Percentiles rank a stretch among this genome's conserved stretches.
phyloP scores from a whole-genome alignment of 768 basidiomycete species.

The Boletus sensibilis region DNA sequence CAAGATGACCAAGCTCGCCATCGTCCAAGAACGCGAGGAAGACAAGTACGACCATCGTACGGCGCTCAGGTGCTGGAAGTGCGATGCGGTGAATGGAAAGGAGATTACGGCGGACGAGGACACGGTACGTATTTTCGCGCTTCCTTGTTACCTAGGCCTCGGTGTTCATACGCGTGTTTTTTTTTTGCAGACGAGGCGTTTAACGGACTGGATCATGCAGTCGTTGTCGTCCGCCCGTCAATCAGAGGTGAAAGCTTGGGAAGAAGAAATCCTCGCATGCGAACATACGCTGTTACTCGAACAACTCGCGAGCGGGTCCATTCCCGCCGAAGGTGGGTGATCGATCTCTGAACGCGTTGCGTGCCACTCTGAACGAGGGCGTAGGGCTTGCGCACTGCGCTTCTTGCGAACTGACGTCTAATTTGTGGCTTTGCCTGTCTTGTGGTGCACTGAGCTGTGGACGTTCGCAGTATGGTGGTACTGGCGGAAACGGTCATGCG shows the following conservation, averaged over 20 bases:
- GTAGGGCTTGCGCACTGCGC: conserved; percentile 79
- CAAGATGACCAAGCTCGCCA: conserved; percentile 88
- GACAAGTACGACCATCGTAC: conserved; percentile 79
- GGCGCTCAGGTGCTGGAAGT: conserved; percentile 73
- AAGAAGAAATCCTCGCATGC: conserved; percentile 88
- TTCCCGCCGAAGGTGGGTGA: conserved; percentile 27
- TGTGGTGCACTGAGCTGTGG: conserved; percentile 93
- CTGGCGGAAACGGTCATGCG: conserved; percentile 88
- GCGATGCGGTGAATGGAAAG: conserved; percentile 50
- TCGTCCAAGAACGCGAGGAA: conserved; percentile 81
- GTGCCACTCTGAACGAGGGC: background rate
- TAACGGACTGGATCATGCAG: conserved; percentile 69
- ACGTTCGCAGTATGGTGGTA: conserved; percentile 75
- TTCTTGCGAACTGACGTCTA: conserved; percentile 82
- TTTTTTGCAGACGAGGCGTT: conserved; percentile 44
- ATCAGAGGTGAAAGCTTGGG: conserved; percentile 96
- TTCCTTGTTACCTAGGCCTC: background rate
- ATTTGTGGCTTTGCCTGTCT: conserved; percentile 92
- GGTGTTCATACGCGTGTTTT: background rate
- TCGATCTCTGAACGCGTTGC: background rate
- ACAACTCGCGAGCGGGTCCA: conserved; percentile 37
- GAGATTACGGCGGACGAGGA: conserved; percentile 41
- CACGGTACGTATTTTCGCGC: conserved; percentile 27
- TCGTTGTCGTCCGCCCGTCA: conserved; percentile 88
- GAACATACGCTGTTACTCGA: conserved; percentile 68